Percentiles rank a stretch among this genome's conserved stretches.
These are phyloP conservation scores for Mallotus japonicus DNA, from an alignment of 441 rosid genomes.

Conservation along the genomic window DNA sequence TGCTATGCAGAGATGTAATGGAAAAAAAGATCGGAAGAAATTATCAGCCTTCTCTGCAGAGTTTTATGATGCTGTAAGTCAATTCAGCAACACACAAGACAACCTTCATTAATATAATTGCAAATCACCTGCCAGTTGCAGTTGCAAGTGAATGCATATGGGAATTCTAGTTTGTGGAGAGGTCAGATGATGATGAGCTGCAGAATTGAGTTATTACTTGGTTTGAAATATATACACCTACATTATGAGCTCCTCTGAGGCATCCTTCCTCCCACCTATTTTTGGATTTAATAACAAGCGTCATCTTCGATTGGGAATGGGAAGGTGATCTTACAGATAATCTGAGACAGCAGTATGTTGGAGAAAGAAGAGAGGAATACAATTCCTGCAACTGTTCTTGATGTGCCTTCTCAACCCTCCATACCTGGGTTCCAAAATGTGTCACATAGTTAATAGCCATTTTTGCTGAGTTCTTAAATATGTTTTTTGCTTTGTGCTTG, in stretches of 20 bases:
- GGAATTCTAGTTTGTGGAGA: neutral
- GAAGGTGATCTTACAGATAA: neutral
- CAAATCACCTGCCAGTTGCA: neutral
- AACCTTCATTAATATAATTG: neutral
- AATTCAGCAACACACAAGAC: neutral
- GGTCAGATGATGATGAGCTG: neutral
- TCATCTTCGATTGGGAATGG: neutral
- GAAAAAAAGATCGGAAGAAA: neutral
- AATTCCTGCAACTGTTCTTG: neutral
- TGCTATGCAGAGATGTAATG: neutral
- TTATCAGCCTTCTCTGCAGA: neutral
- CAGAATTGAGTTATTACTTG: neutral
- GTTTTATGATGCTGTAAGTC: neutral
- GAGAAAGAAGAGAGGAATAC: neutral
- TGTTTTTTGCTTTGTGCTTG: too few species aligned
- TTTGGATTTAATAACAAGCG: neutral
- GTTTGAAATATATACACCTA: neutral
- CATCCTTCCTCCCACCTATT: neutral
- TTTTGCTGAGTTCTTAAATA: neutral
- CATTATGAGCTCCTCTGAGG: neutral
- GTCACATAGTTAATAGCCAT: neutral
- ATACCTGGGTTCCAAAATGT: neutral
- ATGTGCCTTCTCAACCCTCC: neutral
- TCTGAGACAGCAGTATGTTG: neutral
- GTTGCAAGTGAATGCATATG: neutral